Percentiles rank a stretch among this genome's conserved stretches.
Conservation (phyloP, 179 eudicot genomes). For the Spergularia azorica region DNA sequence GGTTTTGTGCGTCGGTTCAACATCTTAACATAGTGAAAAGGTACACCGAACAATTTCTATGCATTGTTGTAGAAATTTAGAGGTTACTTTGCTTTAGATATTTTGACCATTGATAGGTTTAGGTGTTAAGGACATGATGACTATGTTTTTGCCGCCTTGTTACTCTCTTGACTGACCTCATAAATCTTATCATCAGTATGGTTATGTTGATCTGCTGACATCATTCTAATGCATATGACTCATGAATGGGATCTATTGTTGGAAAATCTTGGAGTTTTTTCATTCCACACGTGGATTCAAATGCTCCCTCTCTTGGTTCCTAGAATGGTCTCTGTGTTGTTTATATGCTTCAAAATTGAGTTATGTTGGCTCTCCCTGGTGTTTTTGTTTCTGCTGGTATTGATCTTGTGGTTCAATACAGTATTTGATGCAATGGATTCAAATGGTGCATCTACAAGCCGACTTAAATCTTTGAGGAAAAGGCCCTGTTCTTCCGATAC, state of each 20-base stretch:
- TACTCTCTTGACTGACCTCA: neutral
- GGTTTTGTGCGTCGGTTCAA: neutral
- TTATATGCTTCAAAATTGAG: too few relatives aligned
- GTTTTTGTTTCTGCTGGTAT: neutral
- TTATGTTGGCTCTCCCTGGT: too few relatives aligned
- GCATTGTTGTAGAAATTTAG: neutral
- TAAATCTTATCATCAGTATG: neutral
- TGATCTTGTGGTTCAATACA: constrained; percentile 7
- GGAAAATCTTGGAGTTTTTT: neutral
- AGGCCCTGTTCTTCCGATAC: constrained; percentile 35
- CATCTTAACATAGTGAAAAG: too few relatives aligned
- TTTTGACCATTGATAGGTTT: neutral
- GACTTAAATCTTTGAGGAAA: constrained; percentile 37
- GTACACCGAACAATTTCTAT: neutral
- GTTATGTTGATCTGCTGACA: neutral
- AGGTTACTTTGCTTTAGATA: constrained; percentile 17
- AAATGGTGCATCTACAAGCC: constrained; percentile 5
- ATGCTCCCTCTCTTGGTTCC: neutral
- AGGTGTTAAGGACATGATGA: neutral
- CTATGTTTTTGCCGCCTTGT: neutral
- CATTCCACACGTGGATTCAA: neutral
- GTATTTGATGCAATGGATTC: constrained; percentile 9
- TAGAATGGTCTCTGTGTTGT: too few relatives aligned
- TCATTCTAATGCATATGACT: neutral
- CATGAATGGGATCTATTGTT: neutral